Base-by-base conservation (phyloP, 164 flowering plant species). In the Umbellularia californica region DNA sequence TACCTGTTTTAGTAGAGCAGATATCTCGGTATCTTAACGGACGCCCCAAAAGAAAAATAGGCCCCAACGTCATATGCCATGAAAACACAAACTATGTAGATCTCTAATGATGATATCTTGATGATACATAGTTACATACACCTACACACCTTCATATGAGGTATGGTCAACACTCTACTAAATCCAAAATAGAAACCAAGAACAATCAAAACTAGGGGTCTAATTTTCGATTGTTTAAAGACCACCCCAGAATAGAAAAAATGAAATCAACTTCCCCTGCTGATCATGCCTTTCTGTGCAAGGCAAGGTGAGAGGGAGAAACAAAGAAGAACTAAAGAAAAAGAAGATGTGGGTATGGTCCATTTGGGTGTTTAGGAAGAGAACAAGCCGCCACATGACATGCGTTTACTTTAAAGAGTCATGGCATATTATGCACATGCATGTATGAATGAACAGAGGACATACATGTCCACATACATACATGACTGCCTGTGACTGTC, bases 1-100 rank as follows among this genome's bases (percentile, higher is more conserved):
- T 75, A 76, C 77, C 74, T 1, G 62, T 74, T 73, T 50, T 58
- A 58, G 82, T 70, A 67, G 60, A 74, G 66, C 41, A 68, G 73
- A 64, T 68, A 72, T 72, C 47, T n/a, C 33, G 68, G 35, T 68
- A 58, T 33, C 63, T 65, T 47, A 66, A 68, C 77, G 23, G 51
- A 65, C 66, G 25, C 64, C 71, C 14, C 23, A 69, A 69, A 14
- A 72, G 64, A 22, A 70, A 65, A 22, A 73, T 5, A 79, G 47
- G 35, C 77, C 80, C 69, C 72, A 81, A 70, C 76, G 71, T 67
- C 75, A 76, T 33, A 70, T 19, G 69, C 83, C 84, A 82, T 74
- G 82, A 78, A 77, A 75, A 75, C 80, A 65, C 81, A 69, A 74
- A 68, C 76, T 55, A 62, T 65, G 73, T 72, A 82, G 75, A 79